Evolutionary conservation across 805 yeast genomes (phyloP), one percentile per base, ranked within the genome.

Genomic region (Pichia thaimueangensis): DNA sequence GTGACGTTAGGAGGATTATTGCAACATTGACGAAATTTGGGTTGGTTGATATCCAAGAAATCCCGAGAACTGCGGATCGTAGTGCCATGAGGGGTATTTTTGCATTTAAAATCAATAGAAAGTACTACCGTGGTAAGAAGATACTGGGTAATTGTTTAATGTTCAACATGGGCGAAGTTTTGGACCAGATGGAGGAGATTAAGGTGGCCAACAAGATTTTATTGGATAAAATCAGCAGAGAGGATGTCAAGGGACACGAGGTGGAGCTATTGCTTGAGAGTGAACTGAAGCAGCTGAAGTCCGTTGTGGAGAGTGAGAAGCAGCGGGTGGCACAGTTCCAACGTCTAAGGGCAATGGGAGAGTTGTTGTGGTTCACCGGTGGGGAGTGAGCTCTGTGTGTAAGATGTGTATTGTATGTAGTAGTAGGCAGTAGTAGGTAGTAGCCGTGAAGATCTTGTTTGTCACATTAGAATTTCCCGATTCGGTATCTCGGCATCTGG

Each of bases 51-150:
- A 73, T 89, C 29, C 97, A 91, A 63, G 98, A 93, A 64, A 83
- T 93, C 23, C 97, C 97, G 11, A 76, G 91, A 54, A 82, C 95
- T 8, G 81, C 79, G 20, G 97, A 93, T 59, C 73, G 97, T 51
- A 89, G 95, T 3, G 95, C 97, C 0, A 79, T 86, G 31, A 78
- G 95, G 51, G 82, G 97, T 1, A 82, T 85, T 23, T 93, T 78
- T 58, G 71, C 89, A 27, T 93, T 87, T 70, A 74, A 87, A 55
- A 45, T 52, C 21, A 43, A 42, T 19, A 40, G 36, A 20, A 41
- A 41, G 1, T 64, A 63, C 31, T 45, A 45, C 4, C 53, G 59
- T 16, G 60, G 70, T 9, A 61, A 62, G 41, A 56, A 57, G 11
- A 58, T 63, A 45, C 49, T 76, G 32, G 53, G 57, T 15, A 63